phyloP scores from a whole-genome alignment of 2,329 filamentous ascomycete genomes.

The Cladosporium cucumerinum region DNA sequence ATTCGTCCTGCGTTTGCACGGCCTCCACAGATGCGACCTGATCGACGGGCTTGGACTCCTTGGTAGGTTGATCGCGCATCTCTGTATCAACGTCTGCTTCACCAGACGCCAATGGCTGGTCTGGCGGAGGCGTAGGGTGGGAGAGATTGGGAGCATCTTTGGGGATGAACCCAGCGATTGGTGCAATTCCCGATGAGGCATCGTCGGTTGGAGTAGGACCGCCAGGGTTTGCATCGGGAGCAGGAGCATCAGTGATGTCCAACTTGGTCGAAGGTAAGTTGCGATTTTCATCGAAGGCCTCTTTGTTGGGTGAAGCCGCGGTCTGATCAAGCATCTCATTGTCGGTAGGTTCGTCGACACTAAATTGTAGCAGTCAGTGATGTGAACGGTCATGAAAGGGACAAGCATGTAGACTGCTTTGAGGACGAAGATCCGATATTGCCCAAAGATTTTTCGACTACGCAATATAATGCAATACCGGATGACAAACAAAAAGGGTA shows the following conservation, averaged over 20 bases:
- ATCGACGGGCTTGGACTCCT: conserved; percentile 19
- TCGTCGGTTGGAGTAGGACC: conserved; percentile 39
- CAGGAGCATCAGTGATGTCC: conserved; percentile 24
- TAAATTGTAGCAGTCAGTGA: conserved; percentile 8
- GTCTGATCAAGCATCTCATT: conserved; percentile 15
- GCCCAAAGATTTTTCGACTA: background rate
- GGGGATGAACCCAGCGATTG: conserved; percentile 42
- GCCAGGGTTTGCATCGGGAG: conserved; percentile 27
- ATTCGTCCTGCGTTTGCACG: background rate
- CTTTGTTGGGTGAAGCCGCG: conserved; percentile 6
- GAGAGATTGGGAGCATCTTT: conserved; percentile 40
- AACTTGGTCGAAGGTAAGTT: conserved; percentile 10
- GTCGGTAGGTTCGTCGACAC: background rate
- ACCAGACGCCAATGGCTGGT: conserved; percentile 37
- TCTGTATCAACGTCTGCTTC: conserved; percentile 29
- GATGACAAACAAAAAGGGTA: background rate
- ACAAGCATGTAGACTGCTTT: background rate
- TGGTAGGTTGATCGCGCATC: conserved; percentile 23
- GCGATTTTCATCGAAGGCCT: conserved; percentile 18
- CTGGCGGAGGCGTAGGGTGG: conserved; percentile 42
- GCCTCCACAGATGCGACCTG: conserved; percentile 16
- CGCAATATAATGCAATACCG: background rate
- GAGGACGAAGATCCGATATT: background rate
- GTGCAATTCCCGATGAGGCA: conserved; percentile 43
- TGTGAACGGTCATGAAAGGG: background rate